phyloP scores from a whole-genome alignment of 1,139 yeast species.

The Magnusiomyces paraingens region DNA sequence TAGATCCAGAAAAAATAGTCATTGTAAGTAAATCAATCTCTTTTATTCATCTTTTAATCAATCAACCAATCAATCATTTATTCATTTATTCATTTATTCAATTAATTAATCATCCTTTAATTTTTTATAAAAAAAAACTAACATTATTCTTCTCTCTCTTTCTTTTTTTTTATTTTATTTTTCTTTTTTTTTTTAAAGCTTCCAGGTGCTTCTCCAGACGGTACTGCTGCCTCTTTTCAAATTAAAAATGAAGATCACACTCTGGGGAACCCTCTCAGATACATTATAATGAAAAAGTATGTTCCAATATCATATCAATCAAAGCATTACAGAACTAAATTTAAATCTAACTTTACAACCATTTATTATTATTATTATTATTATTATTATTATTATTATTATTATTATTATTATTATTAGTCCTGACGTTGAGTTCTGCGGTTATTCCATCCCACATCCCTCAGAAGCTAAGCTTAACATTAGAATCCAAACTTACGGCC shows the following conservation, averaged over 20 bases:
- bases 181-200: constrained; percentile 33
- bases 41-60: not conserved
- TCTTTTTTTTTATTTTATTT: not conserved
- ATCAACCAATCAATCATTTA: not conserved
- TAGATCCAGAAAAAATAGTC: constrained; percentile 28
- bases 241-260: constrained; percentile 92
- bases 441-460: constrained; percentile 98
- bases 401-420: constrained; percentile 20
- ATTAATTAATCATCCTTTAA: no score
- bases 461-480: constrained; percentile 85
- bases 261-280: constrained; percentile 85
- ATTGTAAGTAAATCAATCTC: constrained; percentile 21
- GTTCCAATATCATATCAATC: constrained; percentile 14
- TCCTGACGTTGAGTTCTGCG: constrained; percentile 96
- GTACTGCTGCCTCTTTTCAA: constrained; percentile 92
- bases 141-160: no score
- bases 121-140: no score
- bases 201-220: constrained; percentile 94
- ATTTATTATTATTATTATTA: not conserved
- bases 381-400: not conserved
- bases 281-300: constrained; percentile 85
- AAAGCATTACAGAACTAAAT: not conserved
- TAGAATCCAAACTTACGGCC: constrained; percentile 87
- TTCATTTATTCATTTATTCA: no score
- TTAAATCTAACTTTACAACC: not conserved